Evolutionary conservation across 164 flowering plant species (phyloP), one percentile per base, ranked within the genome.

Genomic region (grape (Vitis vinifera)): DNA sequence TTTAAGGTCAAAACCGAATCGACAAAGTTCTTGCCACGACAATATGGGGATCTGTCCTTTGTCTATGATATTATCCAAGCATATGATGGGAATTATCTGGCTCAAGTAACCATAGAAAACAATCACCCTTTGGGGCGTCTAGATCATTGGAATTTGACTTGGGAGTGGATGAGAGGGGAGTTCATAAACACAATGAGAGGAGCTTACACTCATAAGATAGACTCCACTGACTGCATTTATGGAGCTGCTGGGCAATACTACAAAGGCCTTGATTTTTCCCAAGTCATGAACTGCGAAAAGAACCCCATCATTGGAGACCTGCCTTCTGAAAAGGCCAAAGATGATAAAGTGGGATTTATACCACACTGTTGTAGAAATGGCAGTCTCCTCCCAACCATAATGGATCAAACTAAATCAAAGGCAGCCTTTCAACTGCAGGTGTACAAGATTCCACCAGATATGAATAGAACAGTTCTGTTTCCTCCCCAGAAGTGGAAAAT

Each of bases 141-240:
- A 10, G 91, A 87, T 65, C 80, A 76, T 29, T 90, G 95, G 95
- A 83, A 88, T 63, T 62, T 88, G 49, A 90, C 90, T 9, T 88
- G 85, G 86, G 92, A 90, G 8, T 88, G 95, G 95, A 87, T 80
- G 92, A 75, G 89, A 10, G 87, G 83, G 12, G 95, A 90, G 68
- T 90, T 90, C 78, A 90, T 90, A 13, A 52, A 71, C 74, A 48
- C 73, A 72, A 88, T 90, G 91, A 73, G 78, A 68, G 95, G 92
- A 44, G 92, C 92, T 44, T 83, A 76, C 78, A 83, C 92, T 2
- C 73, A 51, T 59, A 59, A 29, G 7, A 71, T 70, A 23, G 90
- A 86, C 64, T 44, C 75, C 15, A 59, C 86, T 16, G 86, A 78
- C 0, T 90, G 95, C 80, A 56, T 90, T 31, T 88, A 79, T 52